A percentile compares a stretch with the other conserved stretches of the same genome.
phyloP scores from a whole-genome alignment of 1,139 yeast genomes.

The Hanseniaspora sp. region DNA sequence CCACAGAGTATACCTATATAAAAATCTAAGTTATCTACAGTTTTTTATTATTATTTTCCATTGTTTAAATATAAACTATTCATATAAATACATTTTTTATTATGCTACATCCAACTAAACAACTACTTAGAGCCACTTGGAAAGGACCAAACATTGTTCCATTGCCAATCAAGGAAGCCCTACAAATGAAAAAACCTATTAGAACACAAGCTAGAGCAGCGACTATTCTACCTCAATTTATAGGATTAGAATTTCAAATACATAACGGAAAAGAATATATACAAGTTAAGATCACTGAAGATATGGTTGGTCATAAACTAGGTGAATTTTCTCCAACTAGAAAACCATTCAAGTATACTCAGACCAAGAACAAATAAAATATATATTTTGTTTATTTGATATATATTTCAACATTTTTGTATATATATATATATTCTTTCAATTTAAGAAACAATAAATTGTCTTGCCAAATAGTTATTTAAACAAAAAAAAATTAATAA shows the following conservation, averaged over 20 bases:
- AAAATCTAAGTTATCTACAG: background rate
- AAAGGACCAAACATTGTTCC: conserved; percentile 89
- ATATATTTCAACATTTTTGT: background rate
- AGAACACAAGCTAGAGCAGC: conserved; percentile 92
- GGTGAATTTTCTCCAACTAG: conserved; percentile 95
- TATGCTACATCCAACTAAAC: conserved; percentile 11
- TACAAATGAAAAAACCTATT: conserved; percentile 69
- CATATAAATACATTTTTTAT: too few relatives aligned
- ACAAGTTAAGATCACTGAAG: conserved; percentile 75
- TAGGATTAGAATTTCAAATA: conserved; percentile 83
- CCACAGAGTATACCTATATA: too few relatives aligned
- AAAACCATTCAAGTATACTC: conserved; percentile 74
- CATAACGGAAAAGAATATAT: conserved; percentile 95
- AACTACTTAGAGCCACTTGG: conserved; percentile 29
- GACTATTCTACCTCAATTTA: conserved; percentile 88
- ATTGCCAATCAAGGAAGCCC: conserved; percentile 76
- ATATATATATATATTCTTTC: background rate
- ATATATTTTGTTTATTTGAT: background rate
- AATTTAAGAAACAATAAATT: background rate
- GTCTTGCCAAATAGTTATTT: too few relatives aligned
- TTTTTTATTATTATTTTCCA: background rate
- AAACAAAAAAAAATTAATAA: too few relatives aligned
- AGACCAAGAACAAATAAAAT: conserved; percentile 34
- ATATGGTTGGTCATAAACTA: conserved; percentile 93
- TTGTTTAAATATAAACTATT: too few relatives aligned